Base-by-base conservation (phyloP, 1,139 yeast genomes). In the Scheffersomyces titani region DNA sequence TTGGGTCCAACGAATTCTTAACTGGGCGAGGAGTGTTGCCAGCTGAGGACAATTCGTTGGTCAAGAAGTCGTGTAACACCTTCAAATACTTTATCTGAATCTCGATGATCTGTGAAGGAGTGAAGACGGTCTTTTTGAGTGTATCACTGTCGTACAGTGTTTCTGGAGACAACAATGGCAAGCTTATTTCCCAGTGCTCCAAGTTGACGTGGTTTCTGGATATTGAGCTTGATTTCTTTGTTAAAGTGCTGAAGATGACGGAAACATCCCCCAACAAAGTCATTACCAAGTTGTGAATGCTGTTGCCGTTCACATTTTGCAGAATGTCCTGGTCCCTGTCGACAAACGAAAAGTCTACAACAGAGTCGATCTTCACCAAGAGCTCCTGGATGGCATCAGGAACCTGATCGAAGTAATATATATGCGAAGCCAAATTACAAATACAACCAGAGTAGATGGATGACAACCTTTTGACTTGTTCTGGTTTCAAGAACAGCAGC, bases 351-450 rank as follows among this genome's bases (percentile, higher is more conserved):
- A 61, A 59, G 44, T 71, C 75, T 57, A 77, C 65, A 13, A 72
- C 69, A 19, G 72, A 65, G 55, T 77, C 79, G 19, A 81, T 70
- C 57, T 78, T 78, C 44, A 76, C 59, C 54, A 83, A 72, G 16
- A 86, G 73, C 53, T 87, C 92, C 44, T 82, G 80, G 45, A 89
- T 76, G 70, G 92, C 85, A 66, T 90, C 97, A n/a, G 88, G 82
- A 19, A 89, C 83, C 67, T 91, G 97, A 65, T 90, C 92, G 55
- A 85, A 86, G 65, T 92, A 91, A 66, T 90, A 90, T 44, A 87
- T 83, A 65, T 90, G 96, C 2, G 86, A 82, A 0, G 92, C 84
- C 55, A 91, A 77, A 54, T 88, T 84, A 56, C 86, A 83, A 53
- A 90, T 81, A 53, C 89, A 82, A 19, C 75, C 73, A 13, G 81